These are phyloP conservation scores for Achlya hypogyna DNA, from an alignment of 352 stramenopile genomes.

Conservation along the genomic window DNA sequence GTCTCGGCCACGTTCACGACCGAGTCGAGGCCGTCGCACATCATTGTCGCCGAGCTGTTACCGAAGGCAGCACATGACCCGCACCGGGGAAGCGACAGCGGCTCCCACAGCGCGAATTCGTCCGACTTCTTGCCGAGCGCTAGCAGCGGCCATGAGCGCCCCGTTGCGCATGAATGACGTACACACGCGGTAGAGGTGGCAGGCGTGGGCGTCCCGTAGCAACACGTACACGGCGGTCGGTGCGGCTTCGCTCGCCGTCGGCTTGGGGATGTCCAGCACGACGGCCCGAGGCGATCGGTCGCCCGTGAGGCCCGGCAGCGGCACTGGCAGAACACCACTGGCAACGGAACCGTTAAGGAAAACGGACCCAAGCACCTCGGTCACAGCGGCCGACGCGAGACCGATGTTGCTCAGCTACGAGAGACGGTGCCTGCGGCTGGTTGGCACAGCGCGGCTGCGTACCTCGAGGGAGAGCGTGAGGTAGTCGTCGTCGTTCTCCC, in stretches of 20 bases:
- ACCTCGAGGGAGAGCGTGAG: slow-evolving; percentile 30
- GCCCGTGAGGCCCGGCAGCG: neutral
- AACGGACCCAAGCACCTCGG: neutral
- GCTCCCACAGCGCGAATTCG: slow-evolving; percentile 31
- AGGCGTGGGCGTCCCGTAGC: slow-evolving; percentile 39
- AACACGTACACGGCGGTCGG: slow-evolving; percentile 30
- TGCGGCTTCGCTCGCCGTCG: neutral
- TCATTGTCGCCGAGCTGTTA: neutral
- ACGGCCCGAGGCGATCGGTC: slow-evolving; percentile 4
- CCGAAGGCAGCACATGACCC: slow-evolving; percentile 45
- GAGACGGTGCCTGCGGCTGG: neutral
- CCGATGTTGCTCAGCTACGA: neutral
- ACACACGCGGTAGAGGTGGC: slow-evolving; percentile 52
- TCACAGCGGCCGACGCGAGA: neutral
- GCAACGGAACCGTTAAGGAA: neutral
- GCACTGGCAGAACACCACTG: neutral
- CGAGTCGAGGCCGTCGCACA: neutral
- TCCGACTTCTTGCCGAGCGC: neutral
- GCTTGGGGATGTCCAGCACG: slow-evolving; percentile 20
- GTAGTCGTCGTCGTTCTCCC: slow-evolving; percentile 32
- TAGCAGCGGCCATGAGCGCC: neutral
- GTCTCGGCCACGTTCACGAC: neutral
- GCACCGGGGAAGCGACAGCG: slow-evolving; percentile 39
- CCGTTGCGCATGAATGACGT: slow-evolving; percentile 20
- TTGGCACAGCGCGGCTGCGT: slow-evolving; percentile 25